These are phyloP conservation scores for Tolypocladium paradoxum DNA, from an alignment of 2,329 filamentous ascomycete species.

Conservation along the genomic window DNA sequence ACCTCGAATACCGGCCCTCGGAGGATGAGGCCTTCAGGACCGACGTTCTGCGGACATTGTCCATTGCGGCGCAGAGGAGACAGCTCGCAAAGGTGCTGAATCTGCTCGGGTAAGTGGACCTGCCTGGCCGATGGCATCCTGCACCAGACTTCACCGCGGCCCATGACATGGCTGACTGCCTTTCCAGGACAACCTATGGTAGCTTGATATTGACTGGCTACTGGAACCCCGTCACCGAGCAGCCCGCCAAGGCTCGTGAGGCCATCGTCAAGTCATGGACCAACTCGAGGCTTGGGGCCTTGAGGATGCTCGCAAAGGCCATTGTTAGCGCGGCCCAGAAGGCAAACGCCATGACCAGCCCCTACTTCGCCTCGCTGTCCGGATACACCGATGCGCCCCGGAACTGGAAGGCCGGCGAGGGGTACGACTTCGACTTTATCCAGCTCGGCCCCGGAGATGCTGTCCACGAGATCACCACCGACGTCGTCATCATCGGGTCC, in stretches of 20 bases:
- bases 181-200: slow-evolving; percentile 47
- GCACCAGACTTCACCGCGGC: too few species aligned
- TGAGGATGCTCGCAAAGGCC: slow-evolving; percentile 45
- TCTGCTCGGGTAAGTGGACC: slow-evolving; percentile 31
- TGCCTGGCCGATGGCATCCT: not conserved
- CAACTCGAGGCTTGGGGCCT: slow-evolving; percentile 40
- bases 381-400: slow-evolving; percentile 46
- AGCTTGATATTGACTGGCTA: slow-evolving; percentile 59
- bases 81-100: slow-evolving; percentile 28
- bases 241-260: slow-evolving; percentile 49
- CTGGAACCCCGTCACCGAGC: slow-evolving; percentile 48
- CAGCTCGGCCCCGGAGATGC: slow-evolving; percentile 35
- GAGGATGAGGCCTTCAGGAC: slow-evolving; percentile 42
- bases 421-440: slow-evolving; percentile 49
- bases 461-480: slow-evolving; percentile 57
- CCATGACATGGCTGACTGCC: not conserved
- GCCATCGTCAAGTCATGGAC: slow-evolving; percentile 53
- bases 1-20: slow-evolving; percentile 40
- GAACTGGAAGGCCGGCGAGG: slow-evolving; percentile 37
- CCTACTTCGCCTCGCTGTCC: slow-evolving; percentile 41
- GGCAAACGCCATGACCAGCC: slow-evolving; percentile 43
- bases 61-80: slow-evolving; percentile 21
- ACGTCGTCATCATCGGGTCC: slow-evolving; percentile 77
- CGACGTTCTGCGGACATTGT: slow-evolving; percentile 33
- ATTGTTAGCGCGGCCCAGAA: slow-evolving; percentile 44